Evolutionary conservation across 331 rosid species (phyloP).

Genomic region (Malus hybrid): DNA sequence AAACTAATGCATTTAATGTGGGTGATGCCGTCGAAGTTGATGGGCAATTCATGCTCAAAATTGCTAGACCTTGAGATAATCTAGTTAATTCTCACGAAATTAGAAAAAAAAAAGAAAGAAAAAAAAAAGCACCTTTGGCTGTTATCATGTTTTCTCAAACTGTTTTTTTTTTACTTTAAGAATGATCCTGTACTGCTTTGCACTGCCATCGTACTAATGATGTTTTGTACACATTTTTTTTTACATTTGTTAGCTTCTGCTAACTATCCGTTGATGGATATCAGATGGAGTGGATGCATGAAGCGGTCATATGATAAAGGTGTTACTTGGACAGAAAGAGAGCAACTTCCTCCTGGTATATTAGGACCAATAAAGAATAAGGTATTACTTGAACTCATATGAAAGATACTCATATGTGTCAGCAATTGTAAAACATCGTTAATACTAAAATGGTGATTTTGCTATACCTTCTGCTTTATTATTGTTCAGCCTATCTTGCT

Average conservation of each 20-base stretch:
- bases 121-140: neutral
- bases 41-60: neutral
- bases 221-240: too few species aligned
- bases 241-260: neutral
- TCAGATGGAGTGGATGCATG: constrained; percentile 90
- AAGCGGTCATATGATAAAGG: constrained; percentile 83
- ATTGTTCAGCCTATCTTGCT: constrained; percentile 72
- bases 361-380: constrained; percentile 95
- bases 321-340: constrained; percentile 67
- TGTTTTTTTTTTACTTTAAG: neutral
- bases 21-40: neutral
- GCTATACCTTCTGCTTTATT: neutral
- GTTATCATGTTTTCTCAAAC: neutral
- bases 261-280: constrained; percentile 11
- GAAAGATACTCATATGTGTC: neutral
- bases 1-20: neutral
- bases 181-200: too few species aligned
- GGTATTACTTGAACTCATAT: constrained; percentile 34
- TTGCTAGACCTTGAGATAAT: neutral
- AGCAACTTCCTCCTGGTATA: constrained; percentile 96
- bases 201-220: neutral
- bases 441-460: neutral
- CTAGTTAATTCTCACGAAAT: neutral
- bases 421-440: neutral
- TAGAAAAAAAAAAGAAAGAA: too few species aligned